These are phyloP conservation scores for Lepidium africanum DNA, from an alignment of 345 rosid genomes.

Conservation along the genomic window DNA sequence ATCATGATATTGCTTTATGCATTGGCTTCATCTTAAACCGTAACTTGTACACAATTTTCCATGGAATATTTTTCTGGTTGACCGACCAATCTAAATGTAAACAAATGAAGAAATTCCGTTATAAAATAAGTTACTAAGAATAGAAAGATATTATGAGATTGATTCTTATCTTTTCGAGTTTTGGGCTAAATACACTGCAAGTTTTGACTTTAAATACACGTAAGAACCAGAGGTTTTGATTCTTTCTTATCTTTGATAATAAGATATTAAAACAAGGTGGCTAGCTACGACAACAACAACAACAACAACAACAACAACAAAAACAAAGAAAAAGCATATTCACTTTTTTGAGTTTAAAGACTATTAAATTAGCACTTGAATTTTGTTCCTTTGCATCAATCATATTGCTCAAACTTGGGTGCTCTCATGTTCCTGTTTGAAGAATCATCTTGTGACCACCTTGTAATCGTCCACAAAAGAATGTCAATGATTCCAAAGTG, in stretches of 20 bases:
- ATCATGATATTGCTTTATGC: not conserved
- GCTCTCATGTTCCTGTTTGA: conserved; percentile 2
- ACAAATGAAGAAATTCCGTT: not conserved
- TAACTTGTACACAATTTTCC: not conserved
- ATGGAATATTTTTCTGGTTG: not conserved
- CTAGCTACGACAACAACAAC: not conserved
- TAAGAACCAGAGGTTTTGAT: conserved; percentile 1
- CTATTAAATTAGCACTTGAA: not conserved
- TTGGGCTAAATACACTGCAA: conserved; percentile 15
- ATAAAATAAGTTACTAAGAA: not conserved
- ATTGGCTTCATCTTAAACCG: not conserved
- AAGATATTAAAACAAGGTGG: not conserved
- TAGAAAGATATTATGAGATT: conserved; percentile 11
- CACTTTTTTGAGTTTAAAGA: conserved; percentile 4
- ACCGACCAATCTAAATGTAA: not conserved
- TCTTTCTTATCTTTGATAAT: conserved; percentile 13
- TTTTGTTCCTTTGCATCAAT: conserved; percentile 14
- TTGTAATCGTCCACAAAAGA: conserved; percentile 1
- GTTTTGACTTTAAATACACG: conserved; percentile 11
- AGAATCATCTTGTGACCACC: conserved; percentile 27
- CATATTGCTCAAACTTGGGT: conserved; percentile 23
- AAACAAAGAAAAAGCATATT: conserved; percentile 9
- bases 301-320: not conserved
- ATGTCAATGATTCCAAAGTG: conserved; percentile 29
- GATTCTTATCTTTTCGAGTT: conserved; percentile 1